phyloP scores from a whole-genome alignment of 78 protist species.

The Cyanophora paradoxa region DNA sequence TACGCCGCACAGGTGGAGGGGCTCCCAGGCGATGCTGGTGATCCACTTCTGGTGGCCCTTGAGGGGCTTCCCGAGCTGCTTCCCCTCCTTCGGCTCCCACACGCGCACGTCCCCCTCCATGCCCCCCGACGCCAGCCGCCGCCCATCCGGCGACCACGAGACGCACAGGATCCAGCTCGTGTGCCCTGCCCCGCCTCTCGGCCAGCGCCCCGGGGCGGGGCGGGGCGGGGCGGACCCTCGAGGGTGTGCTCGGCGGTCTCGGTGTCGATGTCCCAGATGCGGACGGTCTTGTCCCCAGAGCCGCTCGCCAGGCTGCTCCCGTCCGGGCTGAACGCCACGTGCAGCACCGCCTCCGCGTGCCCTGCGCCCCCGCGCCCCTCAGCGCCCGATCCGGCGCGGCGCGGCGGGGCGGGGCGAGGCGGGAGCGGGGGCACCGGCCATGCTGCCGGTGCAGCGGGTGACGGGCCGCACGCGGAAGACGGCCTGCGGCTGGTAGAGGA shows the following conservation, averaged over 20 bases:
- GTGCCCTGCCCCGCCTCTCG: conserved; percentile 52
- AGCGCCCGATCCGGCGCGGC: conserved; percentile 70
- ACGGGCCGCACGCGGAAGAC: conserved; percentile 83
- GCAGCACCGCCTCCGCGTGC: conserved; percentile 82
- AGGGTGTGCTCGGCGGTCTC: conserved; percentile 58
- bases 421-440: too few species aligned
- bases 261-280: conserved; percentile 91
- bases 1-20: conserved; percentile 60
- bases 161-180: conserved; percentile 78
- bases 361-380: too few species aligned
- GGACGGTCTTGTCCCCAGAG: conserved; percentile 79
- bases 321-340: conserved; percentile 80
- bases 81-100: conserved; percentile 47
- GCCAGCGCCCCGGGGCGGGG: neutral
- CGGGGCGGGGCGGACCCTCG: neutral
- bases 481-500: conserved; percentile 87
- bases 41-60: conserved; percentile 61
- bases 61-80: conserved; percentile 6
- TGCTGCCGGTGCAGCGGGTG: conserved; percentile 75
- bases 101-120: conserved; percentile 62
- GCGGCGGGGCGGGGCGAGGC: neutral
- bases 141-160: conserved; percentile 87
- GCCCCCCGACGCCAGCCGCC: conserved; percentile 78
- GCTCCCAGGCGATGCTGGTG: conserved; percentile 90
- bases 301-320: conserved; percentile 75